These are phyloP conservation scores for Venturia nashicola DNA, from an alignment of 2,329 filamentous ascomycete genomes.

Conservation along the genomic window DNA sequence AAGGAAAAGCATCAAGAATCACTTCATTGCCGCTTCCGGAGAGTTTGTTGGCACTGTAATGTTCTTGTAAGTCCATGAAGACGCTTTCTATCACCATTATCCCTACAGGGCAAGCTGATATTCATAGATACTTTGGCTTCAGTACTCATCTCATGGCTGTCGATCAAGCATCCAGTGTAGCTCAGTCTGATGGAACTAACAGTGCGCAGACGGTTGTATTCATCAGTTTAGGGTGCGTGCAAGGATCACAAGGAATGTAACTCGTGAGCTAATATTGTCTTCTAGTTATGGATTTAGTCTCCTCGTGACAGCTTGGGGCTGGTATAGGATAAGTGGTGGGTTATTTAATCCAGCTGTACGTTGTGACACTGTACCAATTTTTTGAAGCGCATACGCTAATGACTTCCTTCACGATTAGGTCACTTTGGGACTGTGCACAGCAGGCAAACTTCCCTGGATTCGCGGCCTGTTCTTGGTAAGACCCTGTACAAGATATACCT, in stretches of 20 bases:
- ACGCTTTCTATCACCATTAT: not conserved
- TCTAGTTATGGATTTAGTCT: conserved; percentile 14
- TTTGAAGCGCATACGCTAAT: not conserved
- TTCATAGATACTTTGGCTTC: conserved; percentile 23
- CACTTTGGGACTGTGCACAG: conserved; percentile 24
- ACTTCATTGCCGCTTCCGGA: conserved; percentile 33
- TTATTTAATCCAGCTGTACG: conserved; percentile 21
- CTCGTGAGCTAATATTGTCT: no score
- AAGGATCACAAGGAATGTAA: no score
- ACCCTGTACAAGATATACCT: not conserved
- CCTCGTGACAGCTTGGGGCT: conserved; percentile 1
- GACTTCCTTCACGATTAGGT: conserved; percentile 13
- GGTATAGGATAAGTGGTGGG: conserved; percentile 7
- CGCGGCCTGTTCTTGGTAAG: conserved; percentile 17
- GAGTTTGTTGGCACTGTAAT: conserved; percentile 34
- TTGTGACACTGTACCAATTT: not conserved
- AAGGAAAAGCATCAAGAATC: conserved; percentile 16
- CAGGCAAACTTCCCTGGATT: conserved; percentile 21
- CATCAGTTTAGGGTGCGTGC: conserved; percentile 12
- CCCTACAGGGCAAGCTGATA: not conserved
- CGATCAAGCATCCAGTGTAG: conserved; percentile 10
- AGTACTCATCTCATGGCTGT: conserved; percentile 27
- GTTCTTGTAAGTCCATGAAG: conserved; percentile 19
- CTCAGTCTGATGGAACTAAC: not conserved
- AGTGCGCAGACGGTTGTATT: conserved; percentile 20